A percentile compares a stretch with the other conserved stretches of the same genome.
These are phyloP conservation scores for Immersiella caudata DNA, from an alignment of 495 filamentous ascomycete genomes.

Conservation along the genomic window DNA sequence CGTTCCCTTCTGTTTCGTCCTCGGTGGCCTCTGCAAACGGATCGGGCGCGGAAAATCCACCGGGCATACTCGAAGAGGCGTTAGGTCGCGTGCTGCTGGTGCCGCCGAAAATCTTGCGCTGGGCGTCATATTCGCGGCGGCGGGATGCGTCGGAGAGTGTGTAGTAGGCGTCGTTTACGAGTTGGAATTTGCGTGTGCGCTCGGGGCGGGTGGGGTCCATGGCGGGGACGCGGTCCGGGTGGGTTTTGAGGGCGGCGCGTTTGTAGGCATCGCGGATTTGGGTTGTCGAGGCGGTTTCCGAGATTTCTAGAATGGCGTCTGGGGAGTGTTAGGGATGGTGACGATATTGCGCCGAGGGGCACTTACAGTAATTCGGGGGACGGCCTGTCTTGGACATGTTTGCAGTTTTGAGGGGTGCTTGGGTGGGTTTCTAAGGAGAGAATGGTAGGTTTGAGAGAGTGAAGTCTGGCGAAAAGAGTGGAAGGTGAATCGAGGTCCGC, in stretches of 20 bases:
- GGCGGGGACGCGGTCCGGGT: slow-evolving; percentile 85
- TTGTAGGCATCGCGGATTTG: slow-evolving; percentile 97
- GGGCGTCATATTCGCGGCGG: slow-evolving; percentile 85
- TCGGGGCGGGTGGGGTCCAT: slow-evolving; percentile 75
- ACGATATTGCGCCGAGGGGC: neutral
- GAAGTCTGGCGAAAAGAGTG: neutral
- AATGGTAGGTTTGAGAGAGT: neutral
- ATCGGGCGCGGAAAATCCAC: slow-evolving; percentile 48
- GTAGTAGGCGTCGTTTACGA: slow-evolving; percentile 98
- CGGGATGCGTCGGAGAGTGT: slow-evolving; percentile 80
- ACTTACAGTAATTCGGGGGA: slow-evolving; percentile 59
- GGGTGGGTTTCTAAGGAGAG: neutral
- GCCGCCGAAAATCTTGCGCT: slow-evolving; percentile 51
- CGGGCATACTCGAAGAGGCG: slow-evolving; percentile 22
- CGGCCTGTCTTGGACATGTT: slow-evolving; percentile 42
- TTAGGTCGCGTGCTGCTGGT: slow-evolving; percentile 20
- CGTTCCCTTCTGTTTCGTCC: slow-evolving; percentile 46
- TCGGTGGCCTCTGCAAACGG: slow-evolving; percentile 63
- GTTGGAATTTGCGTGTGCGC: slow-evolving; percentile 89
- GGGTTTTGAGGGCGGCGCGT: slow-evolving; percentile 86
- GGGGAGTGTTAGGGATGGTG: slow-evolving; percentile 30
- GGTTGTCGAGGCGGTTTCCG: slow-evolving; percentile 71
- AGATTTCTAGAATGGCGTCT: slow-evolving; percentile 74
- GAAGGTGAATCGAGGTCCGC: neutral
- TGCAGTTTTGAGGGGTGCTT: slow-evolving; percentile 15